Base-by-base conservation (phyloP, 257 asterid species). In the Cinchona pubescens region DNA sequence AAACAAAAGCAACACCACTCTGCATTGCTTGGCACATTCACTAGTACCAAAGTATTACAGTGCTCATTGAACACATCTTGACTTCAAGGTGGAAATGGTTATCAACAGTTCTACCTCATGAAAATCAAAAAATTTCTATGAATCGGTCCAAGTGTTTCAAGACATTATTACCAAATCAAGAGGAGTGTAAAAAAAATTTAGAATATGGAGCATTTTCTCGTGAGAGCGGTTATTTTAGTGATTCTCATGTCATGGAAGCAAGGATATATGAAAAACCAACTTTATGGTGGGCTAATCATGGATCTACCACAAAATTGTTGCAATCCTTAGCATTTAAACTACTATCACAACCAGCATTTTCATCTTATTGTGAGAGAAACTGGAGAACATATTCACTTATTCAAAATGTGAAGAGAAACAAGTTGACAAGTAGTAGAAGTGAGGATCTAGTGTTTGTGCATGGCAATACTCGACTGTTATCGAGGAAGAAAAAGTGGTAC, bases 21-120 rank as follows among this genome's bases (percentile, higher is more conserved):
- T 67, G 19, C 74, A 40, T 76, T 76, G 74, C 40, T 27, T 76
- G 73, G 67, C 79, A 2, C 68, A 66, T 32, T 76, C 67, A 3
- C 56, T 64, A 34, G 73, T 42, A 6, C 63, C 63, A 16, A 59
- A 35, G 5, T 76, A 76, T 4, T 66, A 66, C 23, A 42, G 53
- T n/a, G 27, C n/a, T 9, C n/a, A n/a, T n/a, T n/a, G n/a, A n/a
- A n/a, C n/a, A n/a, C n/a, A n/a, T 11, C 6, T 21, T 66, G 71
- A 53, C 53, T 66, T 66, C 71, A 66, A 42, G 71, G 71, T 9
- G 48, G 32, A 11, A 40, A 34, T 66, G 32, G 51, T 11, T 21
- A 2, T 3, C 30, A 42, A 38, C 23, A 6, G 7, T 7, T 42
- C 16, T 48, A 34, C 69, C 48, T 0, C 46, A 38, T 64, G n/a